Percentiles rank a stretch among this genome's conserved stretches.
Conservation (phyloP, 2,329 filamentous ascomycete species). For the Aulographum hederae region DNA sequence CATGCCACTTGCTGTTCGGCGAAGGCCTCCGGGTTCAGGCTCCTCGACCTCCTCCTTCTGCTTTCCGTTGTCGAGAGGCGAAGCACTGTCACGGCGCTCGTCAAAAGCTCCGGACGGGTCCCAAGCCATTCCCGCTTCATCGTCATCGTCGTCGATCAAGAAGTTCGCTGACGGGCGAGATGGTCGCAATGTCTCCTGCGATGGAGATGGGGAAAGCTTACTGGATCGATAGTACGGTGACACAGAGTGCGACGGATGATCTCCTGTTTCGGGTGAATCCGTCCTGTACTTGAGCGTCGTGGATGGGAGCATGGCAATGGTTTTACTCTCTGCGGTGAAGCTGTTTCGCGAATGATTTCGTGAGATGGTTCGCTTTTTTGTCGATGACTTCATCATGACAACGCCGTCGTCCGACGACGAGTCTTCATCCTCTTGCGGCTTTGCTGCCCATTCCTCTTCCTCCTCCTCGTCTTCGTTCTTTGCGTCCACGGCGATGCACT, state of each 20-base stretch:
- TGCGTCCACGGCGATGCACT: constrained; percentile 83
- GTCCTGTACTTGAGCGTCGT: constrained; percentile 74
- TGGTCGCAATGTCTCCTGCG: constrained; percentile 65
- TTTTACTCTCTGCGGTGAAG: constrained; percentile 52
- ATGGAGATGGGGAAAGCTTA: constrained; percentile 51
- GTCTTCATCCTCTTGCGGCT: constrained; percentile 22
- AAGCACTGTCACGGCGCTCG: constrained; percentile 15
- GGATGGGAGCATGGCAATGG: constrained; percentile 71
- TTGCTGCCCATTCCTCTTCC: constrained; percentile 15
- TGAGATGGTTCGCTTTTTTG: constrained; percentile 30
- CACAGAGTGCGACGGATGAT: constrained; percentile 27
- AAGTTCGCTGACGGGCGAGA: constrained; percentile 47
- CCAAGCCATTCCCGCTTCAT: constrained; percentile 29
- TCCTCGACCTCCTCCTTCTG: constrained; percentile 7
- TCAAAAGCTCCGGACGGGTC: constrained; percentile 20
- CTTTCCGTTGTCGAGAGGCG: constrained; percentile 6
- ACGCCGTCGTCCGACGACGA: constrained; percentile 58
- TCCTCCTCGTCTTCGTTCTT: constrained; percentile 65
- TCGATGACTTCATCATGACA: constrained; percentile 60
- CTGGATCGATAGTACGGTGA: constrained; percentile 26
- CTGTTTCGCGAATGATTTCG: constrained; percentile 36
- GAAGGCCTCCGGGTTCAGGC: constrained; percentile 28
- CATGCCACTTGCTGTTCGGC: constrained; percentile 72
- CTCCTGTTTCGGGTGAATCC: constrained; percentile 51
- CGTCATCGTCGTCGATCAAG: constrained; percentile 41